phyloP scores from a whole-genome alignment of 306 rosid species.

The Vicia villosa region DNA sequence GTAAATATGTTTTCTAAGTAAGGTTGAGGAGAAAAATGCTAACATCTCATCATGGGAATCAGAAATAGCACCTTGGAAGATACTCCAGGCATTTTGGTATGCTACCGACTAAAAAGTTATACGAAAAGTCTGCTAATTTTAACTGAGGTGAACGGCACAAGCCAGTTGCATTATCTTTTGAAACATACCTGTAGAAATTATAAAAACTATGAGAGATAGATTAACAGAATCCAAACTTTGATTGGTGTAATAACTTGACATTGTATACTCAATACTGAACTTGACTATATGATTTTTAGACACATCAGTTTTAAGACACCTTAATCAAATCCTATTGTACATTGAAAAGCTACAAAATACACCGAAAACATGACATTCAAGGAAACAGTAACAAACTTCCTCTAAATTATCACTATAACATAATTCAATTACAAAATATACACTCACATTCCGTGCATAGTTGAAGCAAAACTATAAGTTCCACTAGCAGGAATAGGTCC shows the following conservation, averaged over 20 bases:
- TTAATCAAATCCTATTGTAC: not conserved
- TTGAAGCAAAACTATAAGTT: conserved; percentile 40
- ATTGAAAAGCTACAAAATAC: not conserved
- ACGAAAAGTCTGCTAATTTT: conserved; percentile 81
- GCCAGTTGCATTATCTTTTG: conserved; percentile 59
- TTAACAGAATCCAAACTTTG: conserved; percentile 31
- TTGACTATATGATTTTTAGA: conserved; percentile 18
- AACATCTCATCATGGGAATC: conserved; percentile 32
- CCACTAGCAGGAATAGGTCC: conserved; percentile 73
- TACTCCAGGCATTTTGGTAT: conserved; percentile 80
- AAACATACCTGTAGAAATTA: conserved; percentile 63
- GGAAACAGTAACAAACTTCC: not conserved
- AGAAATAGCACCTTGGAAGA: conserved; percentile 76
- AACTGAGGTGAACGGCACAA: conserved; percentile 69
- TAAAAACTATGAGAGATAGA: conserved; percentile 29
- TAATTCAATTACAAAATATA: conserved; percentile 19
- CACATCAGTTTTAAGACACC: conserved; percentile 12
- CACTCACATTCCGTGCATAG: conserved; percentile 67
- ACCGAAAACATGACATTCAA: not conserved
- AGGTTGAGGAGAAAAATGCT: conserved; percentile 24
- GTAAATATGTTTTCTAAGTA: conserved; percentile 31
- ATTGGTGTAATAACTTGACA: not conserved
- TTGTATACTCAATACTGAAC: conserved; percentile 19
- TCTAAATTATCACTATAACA: conserved; percentile 16
- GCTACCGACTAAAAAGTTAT: conserved; percentile 83